Conservation (phyloP, 2,329 filamentous ascomycete species). For the Alternaria dauci region DNA sequence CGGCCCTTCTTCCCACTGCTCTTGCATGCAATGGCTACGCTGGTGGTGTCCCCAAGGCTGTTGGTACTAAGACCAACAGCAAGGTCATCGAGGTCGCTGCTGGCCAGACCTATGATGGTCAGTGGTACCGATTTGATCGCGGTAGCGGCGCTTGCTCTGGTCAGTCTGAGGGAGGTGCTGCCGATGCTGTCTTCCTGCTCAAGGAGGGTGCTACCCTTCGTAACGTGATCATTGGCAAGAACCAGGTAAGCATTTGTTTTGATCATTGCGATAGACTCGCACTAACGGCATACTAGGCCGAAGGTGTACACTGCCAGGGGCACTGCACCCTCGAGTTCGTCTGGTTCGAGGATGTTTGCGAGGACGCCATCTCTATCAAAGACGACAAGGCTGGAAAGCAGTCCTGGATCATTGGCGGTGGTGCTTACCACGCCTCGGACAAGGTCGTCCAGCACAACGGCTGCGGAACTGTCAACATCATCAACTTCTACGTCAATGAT, state of each 20-base stretch:
- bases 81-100: conserved; percentile 37
- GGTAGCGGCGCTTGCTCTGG: conserved; percentile 35
- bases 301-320: conserved; percentile 61
- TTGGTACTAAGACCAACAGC: conserved; percentile 38
- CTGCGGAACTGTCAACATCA: conserved; percentile 49
- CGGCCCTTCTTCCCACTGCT: conserved; percentile 30
- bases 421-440: conserved; percentile 48
- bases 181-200: conserved; percentile 56
- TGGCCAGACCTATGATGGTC: conserved; percentile 34
- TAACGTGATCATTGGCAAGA: conserved; percentile 63
- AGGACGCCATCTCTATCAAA: conserved; percentile 49
- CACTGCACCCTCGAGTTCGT: conserved; percentile 55
- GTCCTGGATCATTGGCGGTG: conserved; percentile 53
- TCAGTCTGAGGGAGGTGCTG: conserved; percentile 30
- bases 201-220: conserved; percentile 59
- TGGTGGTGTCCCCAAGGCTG: conserved; percentile 34
- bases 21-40: conserved; percentile 39
- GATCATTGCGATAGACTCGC: too few species aligned
- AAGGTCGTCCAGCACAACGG: conserved; percentile 55
- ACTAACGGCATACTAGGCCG: conserved; percentile 37
- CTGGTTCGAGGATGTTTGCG: conserved; percentile 53
- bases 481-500: conserved; percentile 46
- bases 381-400: conserved; percentile 39
- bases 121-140: conserved; percentile 39
- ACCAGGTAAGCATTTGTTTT: conserved; percentile 39